Conservation (phyloP, 306 rosid species). For the Inga oerstediana region DNA sequence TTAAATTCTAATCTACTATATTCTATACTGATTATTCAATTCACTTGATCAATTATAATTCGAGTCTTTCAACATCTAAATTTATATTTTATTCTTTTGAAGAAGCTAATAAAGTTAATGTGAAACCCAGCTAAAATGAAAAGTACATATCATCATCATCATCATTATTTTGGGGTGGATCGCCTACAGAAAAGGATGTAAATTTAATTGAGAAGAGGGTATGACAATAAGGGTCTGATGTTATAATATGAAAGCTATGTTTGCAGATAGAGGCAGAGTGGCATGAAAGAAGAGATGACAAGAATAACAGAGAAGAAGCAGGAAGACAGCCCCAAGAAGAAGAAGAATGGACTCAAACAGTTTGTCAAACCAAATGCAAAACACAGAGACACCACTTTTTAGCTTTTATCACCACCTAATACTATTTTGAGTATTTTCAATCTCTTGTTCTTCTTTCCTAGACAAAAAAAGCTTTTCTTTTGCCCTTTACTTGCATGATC, state of each 20-base stretch:
- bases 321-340: slow-evolving; percentile 34
- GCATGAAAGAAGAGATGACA: slow-evolving; percentile 15
- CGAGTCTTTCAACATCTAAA: too few relatives aligned
- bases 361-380: slow-evolving; percentile 41
- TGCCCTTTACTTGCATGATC: neutral
- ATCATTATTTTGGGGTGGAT: too few relatives aligned
- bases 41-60: too few relatives aligned
- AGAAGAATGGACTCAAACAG: slow-evolving; percentile 54
- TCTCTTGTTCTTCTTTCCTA: neutral
- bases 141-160: too few relatives aligned
- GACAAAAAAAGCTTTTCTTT: neutral
- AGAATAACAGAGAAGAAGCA: slow-evolving; percentile 21
- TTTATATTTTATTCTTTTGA: neutral
- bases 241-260: slow-evolving; percentile 44
- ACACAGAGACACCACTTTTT: neutral
- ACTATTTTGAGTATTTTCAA: neutral
- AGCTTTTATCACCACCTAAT: neutral
- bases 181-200: too few relatives aligned
- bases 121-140: neutral
- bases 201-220: neutral
- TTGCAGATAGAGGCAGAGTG: slow-evolving; percentile 62
- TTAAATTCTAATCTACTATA: neutral
- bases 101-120: neutral
- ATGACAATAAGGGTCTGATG: slow-evolving; percentile 4
- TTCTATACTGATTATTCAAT: too few relatives aligned